A percentile compares a stretch with the other conserved stretches of the same genome.
Conservation (phyloP, 345 rosid genomes). For the Eucalyptus brandiana region DNA sequence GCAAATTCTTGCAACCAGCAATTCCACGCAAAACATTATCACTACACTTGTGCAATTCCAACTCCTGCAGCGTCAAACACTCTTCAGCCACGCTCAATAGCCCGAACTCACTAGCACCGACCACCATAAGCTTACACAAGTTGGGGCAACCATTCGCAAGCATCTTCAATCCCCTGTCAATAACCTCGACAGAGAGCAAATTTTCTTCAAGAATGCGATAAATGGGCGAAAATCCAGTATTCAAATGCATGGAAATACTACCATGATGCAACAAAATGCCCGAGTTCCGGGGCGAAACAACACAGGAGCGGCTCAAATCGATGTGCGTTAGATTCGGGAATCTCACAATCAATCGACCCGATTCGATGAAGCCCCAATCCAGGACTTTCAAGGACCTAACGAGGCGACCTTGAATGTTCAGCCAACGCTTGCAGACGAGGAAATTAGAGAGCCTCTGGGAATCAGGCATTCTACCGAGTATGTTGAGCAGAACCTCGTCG, state of each 20-base stretch:
- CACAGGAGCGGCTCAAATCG: slow-evolving; percentile 43
- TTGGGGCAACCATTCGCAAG: slow-evolving; percentile 57
- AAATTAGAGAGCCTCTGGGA: slow-evolving; percentile 43
- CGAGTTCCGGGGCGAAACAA: slow-evolving; percentile 37
- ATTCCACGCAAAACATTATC: slow-evolving; percentile 68
- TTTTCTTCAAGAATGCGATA: slow-evolving; percentile 32
- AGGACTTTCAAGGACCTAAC: slow-evolving; percentile 42
- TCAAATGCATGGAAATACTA: slow-evolving; percentile 25
- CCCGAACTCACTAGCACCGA: slow-evolving; percentile 66
- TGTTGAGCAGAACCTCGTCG: slow-evolving; percentile 59
- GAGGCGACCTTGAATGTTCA: slow-evolving; percentile 64
- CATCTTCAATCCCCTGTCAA: slow-evolving; percentile 45
- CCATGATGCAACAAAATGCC: slow-evolving; percentile 25
- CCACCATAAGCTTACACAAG: slow-evolving; percentile 52
- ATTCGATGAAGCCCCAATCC: slow-evolving; percentile 67
- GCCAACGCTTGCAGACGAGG: slow-evolving; percentile 90
- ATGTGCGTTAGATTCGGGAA: slow-evolving; percentile 66
- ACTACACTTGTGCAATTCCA: slow-evolving; percentile 67
- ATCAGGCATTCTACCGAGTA: slow-evolving; percentile 43
- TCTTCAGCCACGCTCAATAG: slow-evolving; percentile 48
- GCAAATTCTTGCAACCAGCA: slow-evolving; percentile 76
- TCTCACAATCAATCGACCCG: slow-evolving; percentile 47
- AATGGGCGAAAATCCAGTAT: slow-evolving; percentile 20
- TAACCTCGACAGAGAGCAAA: slow-evolving; percentile 45
- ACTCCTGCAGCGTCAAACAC: slow-evolving; percentile 65